A percentile compares a stretch with the other conserved stretches of the same genome.
Evolutionary conservation across 257 asterid species (phyloP).

Genomic region (Lycium barbarum): DNA sequence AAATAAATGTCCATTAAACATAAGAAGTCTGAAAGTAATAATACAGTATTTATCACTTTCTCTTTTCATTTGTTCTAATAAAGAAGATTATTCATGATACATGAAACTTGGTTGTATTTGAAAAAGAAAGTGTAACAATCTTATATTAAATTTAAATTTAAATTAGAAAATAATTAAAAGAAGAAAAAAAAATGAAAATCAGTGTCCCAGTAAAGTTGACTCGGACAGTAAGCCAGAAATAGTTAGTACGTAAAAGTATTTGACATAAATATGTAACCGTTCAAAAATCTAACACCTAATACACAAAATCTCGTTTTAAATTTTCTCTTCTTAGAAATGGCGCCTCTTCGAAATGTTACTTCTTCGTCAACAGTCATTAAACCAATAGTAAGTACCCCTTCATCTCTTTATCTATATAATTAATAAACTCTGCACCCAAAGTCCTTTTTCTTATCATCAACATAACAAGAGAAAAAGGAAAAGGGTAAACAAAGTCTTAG

Average conservation of each 20-base stretch:
- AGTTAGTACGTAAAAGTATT: background rate
- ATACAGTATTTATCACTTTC: too few species aligned
- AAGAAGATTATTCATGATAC: background rate
- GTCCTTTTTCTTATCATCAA: background rate
- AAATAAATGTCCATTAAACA: too few species aligned
- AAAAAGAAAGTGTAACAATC: background rate
- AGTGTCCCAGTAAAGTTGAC: background rate
- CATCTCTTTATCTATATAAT: background rate
- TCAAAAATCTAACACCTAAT: background rate
- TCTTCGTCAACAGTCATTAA: too few species aligned
- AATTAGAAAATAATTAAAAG: background rate
- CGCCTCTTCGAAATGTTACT: conserved; percentile 21
- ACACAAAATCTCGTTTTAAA: background rate
- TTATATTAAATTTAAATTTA: too few species aligned
- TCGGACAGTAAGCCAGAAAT: background rate
- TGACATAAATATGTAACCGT: background rate
- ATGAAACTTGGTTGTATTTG: background rate
- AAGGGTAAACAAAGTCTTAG: background rate
- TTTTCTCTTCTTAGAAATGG: background rate
- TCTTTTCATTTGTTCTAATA: background rate
- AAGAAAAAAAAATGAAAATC: background rate
- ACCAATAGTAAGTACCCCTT: background rate
- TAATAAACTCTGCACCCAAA: background rate
- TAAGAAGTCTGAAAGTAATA: too few species aligned
- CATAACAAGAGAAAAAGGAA: background rate